phyloP scores from a whole-genome alignment of 495 filamentous ascomycete genomes.

The Talaromyces proteolyticus region DNA sequence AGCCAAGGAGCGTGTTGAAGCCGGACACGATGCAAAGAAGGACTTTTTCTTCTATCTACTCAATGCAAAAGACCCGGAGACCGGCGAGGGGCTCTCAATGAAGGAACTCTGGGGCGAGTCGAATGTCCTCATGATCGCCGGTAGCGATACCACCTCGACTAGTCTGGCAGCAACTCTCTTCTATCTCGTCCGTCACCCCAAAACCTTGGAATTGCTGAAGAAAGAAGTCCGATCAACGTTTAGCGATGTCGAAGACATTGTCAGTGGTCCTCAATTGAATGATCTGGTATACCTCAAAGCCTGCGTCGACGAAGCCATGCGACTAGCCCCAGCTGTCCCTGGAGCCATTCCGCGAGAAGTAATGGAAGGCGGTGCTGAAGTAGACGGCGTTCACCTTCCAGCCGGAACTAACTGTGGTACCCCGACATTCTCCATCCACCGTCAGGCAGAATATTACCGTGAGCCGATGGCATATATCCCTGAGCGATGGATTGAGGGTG shows the following conservation, averaged over 20 bases:
- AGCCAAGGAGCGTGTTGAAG: constrained; percentile 38
- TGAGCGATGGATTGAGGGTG: constrained; percentile 49
- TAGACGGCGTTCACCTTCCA: constrained; percentile 48
- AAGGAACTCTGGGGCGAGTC: constrained; percentile 68
- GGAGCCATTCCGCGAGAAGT: constrained; percentile 53
- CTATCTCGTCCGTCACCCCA: constrained; percentile 52
- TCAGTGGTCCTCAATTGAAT: constrained; percentile 39
- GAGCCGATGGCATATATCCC: constrained; percentile 43
- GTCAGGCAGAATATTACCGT: constrained; percentile 47
- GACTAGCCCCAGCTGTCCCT: constrained; percentile 55
- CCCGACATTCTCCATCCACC: constrained; percentile 50
- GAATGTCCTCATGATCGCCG: constrained; percentile 54
- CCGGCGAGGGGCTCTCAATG: constrained; percentile 56
- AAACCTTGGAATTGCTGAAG: constrained; percentile 33
- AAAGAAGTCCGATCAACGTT: constrained; percentile 51
- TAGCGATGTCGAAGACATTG: constrained; percentile 46
- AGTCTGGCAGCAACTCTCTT: constrained; percentile 54
- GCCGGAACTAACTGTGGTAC: constrained; percentile 48
- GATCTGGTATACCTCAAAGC: constrained; percentile 51
- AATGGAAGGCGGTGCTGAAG: constrained; percentile 44
- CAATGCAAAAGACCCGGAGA: constrained; percentile 52
- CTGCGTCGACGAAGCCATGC: constrained; percentile 60
- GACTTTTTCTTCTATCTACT: constrained; percentile 59
- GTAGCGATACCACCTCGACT: constrained; percentile 54
- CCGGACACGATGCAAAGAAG: constrained; percentile 52